Base-by-base conservation (phyloP, 2,329 filamentous ascomycete species). In the Sporothrix pallida region DNA sequence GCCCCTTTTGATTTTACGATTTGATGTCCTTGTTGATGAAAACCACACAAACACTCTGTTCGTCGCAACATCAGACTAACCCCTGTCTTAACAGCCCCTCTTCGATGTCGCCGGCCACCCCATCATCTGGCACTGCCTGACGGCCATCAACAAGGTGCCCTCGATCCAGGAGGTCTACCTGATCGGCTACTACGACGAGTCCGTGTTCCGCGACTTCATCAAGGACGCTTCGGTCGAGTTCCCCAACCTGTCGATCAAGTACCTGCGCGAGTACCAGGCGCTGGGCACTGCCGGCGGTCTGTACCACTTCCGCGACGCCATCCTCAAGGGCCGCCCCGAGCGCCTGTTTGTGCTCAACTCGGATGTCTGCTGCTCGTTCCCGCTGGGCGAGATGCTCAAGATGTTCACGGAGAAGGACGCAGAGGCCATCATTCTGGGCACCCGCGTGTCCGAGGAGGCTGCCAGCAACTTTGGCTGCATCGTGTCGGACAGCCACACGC, bases 241-340 rank as follows among this genome's bases (percentile, higher is more conserved):
- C 85, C 94, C 95, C 72, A 89, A 93, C 80, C 90, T 98, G 79
- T 90, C 91, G 79, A 94, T 98, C 84, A 94, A 95, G 83, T 99
- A 99, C 85, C 90, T 99, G 72, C 93, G 96, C 81, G 96, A 99
- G 87, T 99, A 99, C 86, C 92, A 97, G 83, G 95, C 96, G 74
- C 86, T 99, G 76, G 96, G 96, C 81, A 98, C 96, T 15, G 96
- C 96, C 44, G 96, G 96, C 78, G 96, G 96, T 75, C 90, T 99
- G 63, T 99, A 98, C 88, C 96, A 98, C 86, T 98, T 99, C 90
- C 94, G 96, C 81, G 96, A 99, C 89, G 94, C 94, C 77, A 98
- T 99, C 81, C 90, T 98, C 82, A 98, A 98, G 87, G 95, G 95
- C 80, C 90, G 91, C 77, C 96, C 96, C 54, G 95, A 98, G 83